Evolutionary conservation across 1,139 yeast species (phyloP).

Genomic region (Schizosaccharomyces versatilis): DNA sequence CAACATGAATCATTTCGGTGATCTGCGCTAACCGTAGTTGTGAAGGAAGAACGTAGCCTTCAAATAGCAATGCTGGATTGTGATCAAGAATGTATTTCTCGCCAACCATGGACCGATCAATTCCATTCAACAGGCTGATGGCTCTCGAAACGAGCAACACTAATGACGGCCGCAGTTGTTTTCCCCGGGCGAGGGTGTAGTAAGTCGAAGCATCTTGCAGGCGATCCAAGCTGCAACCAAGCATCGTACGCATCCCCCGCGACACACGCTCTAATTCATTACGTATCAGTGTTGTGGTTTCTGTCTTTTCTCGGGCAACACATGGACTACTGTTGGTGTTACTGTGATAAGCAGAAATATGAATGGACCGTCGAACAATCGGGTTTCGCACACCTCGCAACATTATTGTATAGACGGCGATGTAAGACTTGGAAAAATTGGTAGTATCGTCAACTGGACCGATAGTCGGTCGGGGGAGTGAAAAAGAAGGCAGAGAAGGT

Average conservation of each 20-base stretch:
- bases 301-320: too few species aligned
- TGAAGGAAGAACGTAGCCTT: slow-evolving; percentile 44
- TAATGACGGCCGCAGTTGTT: slow-evolving; percentile 77
- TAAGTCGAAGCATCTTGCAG: slow-evolving; percentile 74
- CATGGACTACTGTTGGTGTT: too few species aligned
- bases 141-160: slow-evolving; percentile 71
- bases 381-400: too few species aligned
- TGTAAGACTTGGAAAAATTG: too few species aligned
- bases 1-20: slow-evolving; percentile 96
- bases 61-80: slow-evolving; percentile 40
- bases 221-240: slow-evolving; percentile 87
- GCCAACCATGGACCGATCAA: slow-evolving; percentile 40
- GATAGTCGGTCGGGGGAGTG: too few species aligned
- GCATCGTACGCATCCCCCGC: slow-evolving; percentile 41
- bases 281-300: neutral
- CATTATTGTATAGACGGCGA: too few species aligned
- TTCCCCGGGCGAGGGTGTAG: slow-evolving; percentile 89
- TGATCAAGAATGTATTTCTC: slow-evolving; percentile 68
- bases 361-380: too few species aligned
- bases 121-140: slow-evolving; percentile 12
- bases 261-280: neutral
- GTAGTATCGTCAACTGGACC: too few species aligned
- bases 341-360: too few species aligned
- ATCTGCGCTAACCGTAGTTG: slow-evolving; percentile 90
- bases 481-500: too few species aligned